Base-by-base conservation (phyloP, 1,139 yeast species). In the Nematodospora anomalae region DNA sequence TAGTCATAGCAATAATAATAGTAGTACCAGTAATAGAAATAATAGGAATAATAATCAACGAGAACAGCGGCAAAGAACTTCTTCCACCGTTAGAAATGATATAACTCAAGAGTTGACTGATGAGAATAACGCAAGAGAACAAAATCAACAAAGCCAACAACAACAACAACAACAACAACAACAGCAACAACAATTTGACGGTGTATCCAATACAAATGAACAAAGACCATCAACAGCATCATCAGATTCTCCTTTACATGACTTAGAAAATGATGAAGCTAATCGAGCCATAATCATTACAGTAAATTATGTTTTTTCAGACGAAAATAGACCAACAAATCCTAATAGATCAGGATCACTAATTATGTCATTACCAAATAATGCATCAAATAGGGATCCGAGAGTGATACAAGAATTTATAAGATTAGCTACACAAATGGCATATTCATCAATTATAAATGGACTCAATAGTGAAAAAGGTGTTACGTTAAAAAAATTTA, bases 371-470 rank as follows among this genome's bases (percentile, higher is more conserved):
- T 75, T 83, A 29, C 86, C 88, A 11, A 80, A 80, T 48, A 79
- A 79, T 33, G 73, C 81, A 1, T 70, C 74, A 23, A 78, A 79
- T 41, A 57, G 76, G 31, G 76, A 74, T 45, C 80, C 79, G 10
- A 62, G 69, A 24, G 71, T 73, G 24, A 66, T 77, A 24, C 79
- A 74, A 50, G 79, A 74, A 39, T 70, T 83, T 41, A 76, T 83
- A 9, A 65, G 83, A 22, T 60, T 82, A 39, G 89, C 89, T 1
- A 81, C 89, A 0, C 80, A 79, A 33, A 72, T 83, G 62, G 89
- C 89, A 1, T 70, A 81, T 51, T 64, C 80, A 24, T 77, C 86
- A 13, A 75, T 81, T 21, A 64, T 77, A 4, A 71, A 72, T 28
- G 68, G 53, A 50, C 62, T 58, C 43, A 63, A 47, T 53, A 71